Evolutionary conservation across 129 eudicot species (phyloP), one percentile per base, ranked within the genome.

Genomic region (Escallonia herrerae): DNA sequence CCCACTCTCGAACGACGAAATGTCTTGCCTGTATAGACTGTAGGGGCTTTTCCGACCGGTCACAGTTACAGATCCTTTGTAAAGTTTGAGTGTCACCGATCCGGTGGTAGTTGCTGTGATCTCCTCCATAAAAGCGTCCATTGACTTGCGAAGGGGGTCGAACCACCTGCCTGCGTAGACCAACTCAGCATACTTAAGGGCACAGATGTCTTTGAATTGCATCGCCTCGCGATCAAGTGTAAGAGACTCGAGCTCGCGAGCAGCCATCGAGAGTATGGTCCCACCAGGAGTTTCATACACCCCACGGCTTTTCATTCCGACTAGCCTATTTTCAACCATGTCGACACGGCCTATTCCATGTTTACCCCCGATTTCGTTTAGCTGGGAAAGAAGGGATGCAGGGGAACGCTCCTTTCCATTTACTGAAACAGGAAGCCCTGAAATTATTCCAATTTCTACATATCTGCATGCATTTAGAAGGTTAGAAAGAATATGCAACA

Each of bases 211-310:
- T 71, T 93, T 93, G 38, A 83, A 78, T 44, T 93, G 99, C 40
- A 93, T 86, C 33, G 96, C 79, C 76, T 93, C 96, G 40, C 99
- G 80, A 41, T 93, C 99, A 5, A 93, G 96, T 10, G 99, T 93
- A 10, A 93, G 86, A 5, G 99, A 89, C 89, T 93, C 99, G 48
- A 93, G 96, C 56, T 93, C 99, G 7, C 81, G 87, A 14, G 72
- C 89, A 6, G 99, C 99, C 9, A 89, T 55, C 54, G 82, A 78
- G 42, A 93, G 84, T 74, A 93, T 89, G 70, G 99, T 93, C 59
- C 99, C 99, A 3, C 99, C 99, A 3, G 99, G 99, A 15, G 99
- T 93, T 72, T 93, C 99, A 56, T 93, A 93, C 52, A 88, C 96
- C 38, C 96, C 96, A 6, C 96, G 96, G 47, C 89, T 82, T 76